Conservation (phyloP, 1,284 basidiomycete species). For the Heterobasidion parviporum region DNA sequence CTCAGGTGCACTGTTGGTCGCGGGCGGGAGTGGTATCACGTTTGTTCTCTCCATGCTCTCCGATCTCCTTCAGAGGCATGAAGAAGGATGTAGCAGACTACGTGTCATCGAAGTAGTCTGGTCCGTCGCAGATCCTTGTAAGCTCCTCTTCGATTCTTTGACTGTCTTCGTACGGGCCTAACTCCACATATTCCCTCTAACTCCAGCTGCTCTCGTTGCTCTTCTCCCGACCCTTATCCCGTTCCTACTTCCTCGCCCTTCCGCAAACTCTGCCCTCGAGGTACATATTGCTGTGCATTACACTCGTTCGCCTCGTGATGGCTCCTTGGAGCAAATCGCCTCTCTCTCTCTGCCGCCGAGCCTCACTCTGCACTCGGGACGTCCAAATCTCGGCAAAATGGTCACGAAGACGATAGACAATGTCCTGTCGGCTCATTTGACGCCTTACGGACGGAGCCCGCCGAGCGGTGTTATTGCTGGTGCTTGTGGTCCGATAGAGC, state of each 20-base stretch:
- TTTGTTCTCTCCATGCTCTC: conserved; percentile 57
- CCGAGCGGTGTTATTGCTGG: conserved; percentile 57
- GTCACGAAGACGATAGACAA: conserved; percentile 42
- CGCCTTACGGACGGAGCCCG: conserved; percentile 6
- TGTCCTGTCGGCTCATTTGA: conserved; percentile 11
- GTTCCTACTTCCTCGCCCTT: conserved; percentile 37
- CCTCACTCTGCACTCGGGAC: conserved; percentile 38
- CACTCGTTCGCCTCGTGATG: conserved; percentile 39
- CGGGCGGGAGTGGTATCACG: conserved; percentile 68
- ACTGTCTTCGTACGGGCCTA: neutral
- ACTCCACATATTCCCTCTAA: neutral
- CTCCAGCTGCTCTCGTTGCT: conserved; percentile 38
- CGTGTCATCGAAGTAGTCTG: conserved; percentile 62
- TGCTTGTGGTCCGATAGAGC: conserved; percentile 54
- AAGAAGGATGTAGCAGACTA: conserved; percentile 40
- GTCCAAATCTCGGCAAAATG: conserved; percentile 37
- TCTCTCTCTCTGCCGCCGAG: conserved; percentile 30
- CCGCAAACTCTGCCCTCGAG: conserved; percentile 24
- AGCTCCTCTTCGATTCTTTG: conserved; percentile 8
- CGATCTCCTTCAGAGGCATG: conserved; percentile 54
- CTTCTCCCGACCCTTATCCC: conserved; percentile 46
- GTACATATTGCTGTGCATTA: conserved; percentile 54
- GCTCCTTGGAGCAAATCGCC: conserved; percentile 21
- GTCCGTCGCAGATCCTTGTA: conserved; percentile 53
- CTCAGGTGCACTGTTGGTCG: conserved; percentile 59